These are phyloP conservation scores for Fusarium xylarioides DNA, from an alignment of 2,329 filamentous ascomycete genomes.

Conservation along the genomic window DNA sequence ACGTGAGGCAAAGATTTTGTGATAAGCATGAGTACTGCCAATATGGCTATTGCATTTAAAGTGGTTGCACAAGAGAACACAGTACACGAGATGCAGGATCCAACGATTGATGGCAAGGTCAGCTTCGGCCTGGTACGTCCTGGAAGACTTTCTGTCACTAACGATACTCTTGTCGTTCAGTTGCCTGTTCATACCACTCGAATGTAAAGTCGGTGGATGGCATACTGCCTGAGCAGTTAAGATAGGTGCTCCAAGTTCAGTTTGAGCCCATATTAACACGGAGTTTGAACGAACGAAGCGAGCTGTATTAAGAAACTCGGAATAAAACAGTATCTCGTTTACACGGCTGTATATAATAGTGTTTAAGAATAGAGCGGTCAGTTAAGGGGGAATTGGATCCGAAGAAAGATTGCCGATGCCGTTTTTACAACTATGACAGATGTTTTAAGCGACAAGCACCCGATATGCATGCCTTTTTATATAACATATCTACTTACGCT, in stretches of 20 bases:
- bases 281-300: background rate
- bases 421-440: background rate
- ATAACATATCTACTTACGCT: background rate
- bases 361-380: background rate
- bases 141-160: background rate
- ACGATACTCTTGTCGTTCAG: background rate
- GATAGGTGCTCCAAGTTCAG: background rate
- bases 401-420: background rate
- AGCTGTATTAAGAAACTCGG: background rate
- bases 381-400: background rate
- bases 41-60: background rate
- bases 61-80: background rate
- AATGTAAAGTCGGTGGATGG: background rate
- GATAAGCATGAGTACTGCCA: background rate
- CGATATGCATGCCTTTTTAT: background rate
- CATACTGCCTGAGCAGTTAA: background rate
- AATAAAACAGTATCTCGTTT: background rate
- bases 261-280: background rate
- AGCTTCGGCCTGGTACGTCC: background rate
- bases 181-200: background rate
- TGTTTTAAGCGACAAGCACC: background rate
- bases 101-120: background rate
- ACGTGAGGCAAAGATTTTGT: background rate
- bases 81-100: background rate
- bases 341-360: background rate